phyloP scores from a whole-genome alignment of 176 grass and related monocot genomes.

The Thinopyrum elongatum region DNA sequence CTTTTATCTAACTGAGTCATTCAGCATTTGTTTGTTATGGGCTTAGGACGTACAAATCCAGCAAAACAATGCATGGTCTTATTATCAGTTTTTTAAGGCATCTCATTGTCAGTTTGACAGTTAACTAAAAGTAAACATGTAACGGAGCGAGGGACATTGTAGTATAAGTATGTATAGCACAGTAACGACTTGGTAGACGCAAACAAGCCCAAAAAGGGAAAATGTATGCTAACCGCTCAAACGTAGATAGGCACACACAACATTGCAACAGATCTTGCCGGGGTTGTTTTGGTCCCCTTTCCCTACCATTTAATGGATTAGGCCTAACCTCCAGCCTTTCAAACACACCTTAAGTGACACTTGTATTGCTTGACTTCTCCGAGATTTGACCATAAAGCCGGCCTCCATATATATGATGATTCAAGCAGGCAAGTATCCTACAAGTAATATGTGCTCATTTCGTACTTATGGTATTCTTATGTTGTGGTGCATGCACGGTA shows the following conservation, averaged over 20 bases:
- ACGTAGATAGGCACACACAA: neutral
- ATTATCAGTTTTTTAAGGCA: neutral
- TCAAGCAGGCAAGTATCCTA: neutral
- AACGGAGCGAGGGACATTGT: neutral
- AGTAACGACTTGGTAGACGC: neutral
- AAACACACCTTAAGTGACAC: neutral
- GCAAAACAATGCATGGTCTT: neutral
- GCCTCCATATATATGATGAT: neutral
- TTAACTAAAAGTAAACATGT: neutral
- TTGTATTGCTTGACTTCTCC: neutral
- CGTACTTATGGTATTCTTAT: neutral
- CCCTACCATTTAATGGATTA: neutral
- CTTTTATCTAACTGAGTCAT: neutral
- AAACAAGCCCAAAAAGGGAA: neutral
- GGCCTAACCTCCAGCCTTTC: neutral
- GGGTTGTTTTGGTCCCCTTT: neutral
- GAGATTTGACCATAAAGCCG: neutral
- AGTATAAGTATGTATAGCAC: neutral
- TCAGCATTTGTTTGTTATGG: neutral
- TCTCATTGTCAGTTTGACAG: neutral
- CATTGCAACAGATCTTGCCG: neutral
- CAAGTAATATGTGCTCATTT: neutral
- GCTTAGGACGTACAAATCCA: neutral
- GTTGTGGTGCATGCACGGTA: neutral
- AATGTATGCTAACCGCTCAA: neutral